Evolutionary conservation across 768 basidiomycete species (phyloP), one percentile per base, ranked within the genome.

Genomic region (Hygrophoropsis aurantiaca): DNA sequence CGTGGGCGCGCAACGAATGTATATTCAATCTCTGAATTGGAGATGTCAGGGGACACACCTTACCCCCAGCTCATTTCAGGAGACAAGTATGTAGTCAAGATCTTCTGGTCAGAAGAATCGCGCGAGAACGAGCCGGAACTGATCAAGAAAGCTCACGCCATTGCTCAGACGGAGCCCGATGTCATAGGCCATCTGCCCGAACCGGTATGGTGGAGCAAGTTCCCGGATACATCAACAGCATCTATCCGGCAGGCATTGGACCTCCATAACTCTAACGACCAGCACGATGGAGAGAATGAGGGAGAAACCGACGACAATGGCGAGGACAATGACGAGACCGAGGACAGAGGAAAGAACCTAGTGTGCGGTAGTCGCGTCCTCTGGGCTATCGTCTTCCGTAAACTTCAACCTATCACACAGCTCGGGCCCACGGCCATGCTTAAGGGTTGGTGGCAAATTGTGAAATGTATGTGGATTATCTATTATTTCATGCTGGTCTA

Each of bases 361-460:
- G 32, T 26, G 15, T 23, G 1, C 5, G 41, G 41, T 38, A 36
- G 34, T 20, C 38, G 66, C 40, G 15, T 42, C 23, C 4, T 47
- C 15, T 42, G 20, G 6, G 35, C 51, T 24, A 35, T 30, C 8
- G 21, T 51, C n/a, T 37, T 42, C 16, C 40, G 21, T 6, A 24
- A 33, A 20, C 46, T 54, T 11, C 3, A 3, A 11, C 46, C 52
- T 1, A 35, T 54, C n/a, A 30, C 24, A 2, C 20, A 37, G 3
- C 25, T 53, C 13, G 33, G 15, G 5, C 33, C 4, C 1, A 2
- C 4, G 1, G 33, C 48, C 11, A 27, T 44, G 24, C 34, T 41
- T 3, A 7, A 8, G 5, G 46, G 42, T 18, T 53, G 53, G 44
- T 42, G 25, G 32, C 34, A 54, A 10, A 27, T 44, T 2, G 7